These are phyloP conservation scores for Penicillium sp. DNA, from an alignment of 2,329 filamentous ascomycete species.

Conservation along the genomic window DNA sequence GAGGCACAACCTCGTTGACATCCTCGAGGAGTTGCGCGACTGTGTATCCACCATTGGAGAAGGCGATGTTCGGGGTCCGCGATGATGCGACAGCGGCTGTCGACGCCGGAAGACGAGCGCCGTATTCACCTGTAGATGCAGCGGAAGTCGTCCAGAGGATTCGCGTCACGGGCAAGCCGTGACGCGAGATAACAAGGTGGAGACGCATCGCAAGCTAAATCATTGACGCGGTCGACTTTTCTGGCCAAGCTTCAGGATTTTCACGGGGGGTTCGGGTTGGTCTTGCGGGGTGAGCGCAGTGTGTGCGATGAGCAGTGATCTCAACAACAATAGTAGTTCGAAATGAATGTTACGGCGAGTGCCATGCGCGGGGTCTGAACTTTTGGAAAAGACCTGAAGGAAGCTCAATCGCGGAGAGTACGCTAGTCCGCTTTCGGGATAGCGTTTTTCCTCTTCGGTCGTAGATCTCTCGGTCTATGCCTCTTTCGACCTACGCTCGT, in stretches of 20 bases:
- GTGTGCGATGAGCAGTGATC: neutral
- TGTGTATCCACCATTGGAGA: conserved; percentile 60
- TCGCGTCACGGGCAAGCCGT: conserved; percentile 70
- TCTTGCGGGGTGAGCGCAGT: neutral
- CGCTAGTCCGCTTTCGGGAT: conserved; percentile 1
- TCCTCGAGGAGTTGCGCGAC: conserved; percentile 75
- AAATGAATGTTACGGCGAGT: neutral
- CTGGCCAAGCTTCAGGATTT: neutral
- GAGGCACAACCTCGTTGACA: conserved; percentile 76
- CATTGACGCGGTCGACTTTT: conserved; percentile 16
- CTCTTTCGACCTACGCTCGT: neutral
- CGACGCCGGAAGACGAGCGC: conserved; percentile 23
- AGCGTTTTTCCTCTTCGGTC: neutral
- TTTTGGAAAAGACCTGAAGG: conserved; percentile 8
- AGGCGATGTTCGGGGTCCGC: conserved; percentile 37
- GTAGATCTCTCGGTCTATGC: conserved; percentile 3
- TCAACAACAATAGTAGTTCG: neutral
- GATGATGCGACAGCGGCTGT: conserved; percentile 39
- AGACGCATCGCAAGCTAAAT: conserved; percentile 59
- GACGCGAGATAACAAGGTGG: conserved; percentile 70
- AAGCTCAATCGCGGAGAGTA: conserved; percentile 9
- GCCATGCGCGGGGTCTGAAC: conserved; percentile 2
- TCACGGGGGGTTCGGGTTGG: neutral
- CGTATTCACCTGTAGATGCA: conserved; percentile 17
- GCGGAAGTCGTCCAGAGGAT: conserved; percentile 67